phyloP scores from a whole-genome alignment of 2,329 filamentous ascomycete species.

The Thielaviopsis ethacetica region DNA sequence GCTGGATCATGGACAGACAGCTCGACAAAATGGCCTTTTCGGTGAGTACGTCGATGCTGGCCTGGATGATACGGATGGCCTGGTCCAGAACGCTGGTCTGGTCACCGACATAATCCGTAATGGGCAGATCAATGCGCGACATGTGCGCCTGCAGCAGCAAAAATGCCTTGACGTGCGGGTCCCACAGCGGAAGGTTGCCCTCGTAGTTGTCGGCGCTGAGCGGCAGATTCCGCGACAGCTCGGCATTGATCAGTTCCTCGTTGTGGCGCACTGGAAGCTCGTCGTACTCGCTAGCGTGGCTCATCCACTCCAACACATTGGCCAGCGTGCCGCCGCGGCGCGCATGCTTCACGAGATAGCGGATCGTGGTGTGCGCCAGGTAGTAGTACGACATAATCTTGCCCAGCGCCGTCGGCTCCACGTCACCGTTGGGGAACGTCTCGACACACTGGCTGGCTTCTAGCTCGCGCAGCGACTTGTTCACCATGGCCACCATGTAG shows the following conservation, averaged over 20 bases:
- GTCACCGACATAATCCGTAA: slow-evolving; percentile 93
- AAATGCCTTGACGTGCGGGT: slow-evolving; percentile 94
- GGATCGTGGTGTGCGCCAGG: slow-evolving; percentile 84
- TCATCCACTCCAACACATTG: slow-evolving; percentile 84
- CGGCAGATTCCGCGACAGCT: slow-evolving; percentile 69
- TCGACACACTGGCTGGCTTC: slow-evolving; percentile 71
- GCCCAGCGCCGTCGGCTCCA: slow-evolving; percentile 78
- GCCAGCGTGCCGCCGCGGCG: slow-evolving; percentile 61
- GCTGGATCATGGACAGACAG: slow-evolving; percentile 62
- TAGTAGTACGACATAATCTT: slow-evolving; percentile 99
- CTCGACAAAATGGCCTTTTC: slow-evolving; percentile 73
- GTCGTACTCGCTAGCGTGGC: slow-evolving; percentile 83
- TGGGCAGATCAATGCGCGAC: slow-evolving; percentile 80
- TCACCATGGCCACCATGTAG: slow-evolving; percentile 87
- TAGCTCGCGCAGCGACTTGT: slow-evolving; percentile 68
- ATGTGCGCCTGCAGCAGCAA: slow-evolving; percentile 89
- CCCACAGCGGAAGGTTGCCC: slow-evolving; percentile 78
- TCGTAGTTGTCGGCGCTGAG: slow-evolving; percentile 37
- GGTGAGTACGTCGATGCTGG: slow-evolving; percentile 80
- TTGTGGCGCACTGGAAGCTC: slow-evolving; percentile 96
- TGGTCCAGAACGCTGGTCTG: slow-evolving; percentile 83
- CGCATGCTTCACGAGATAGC: slow-evolving; percentile 61
- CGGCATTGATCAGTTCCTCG: slow-evolving; percentile 90
- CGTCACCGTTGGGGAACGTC: slow-evolving; percentile 70
- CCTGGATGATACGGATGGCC: slow-evolving; percentile 91